A percentile compares a stretch with the other conserved stretches of the same genome.
phyloP scores from a whole-genome alignment of 768 basidiomycete species.

The Nevesoporus exiguus region DNA sequence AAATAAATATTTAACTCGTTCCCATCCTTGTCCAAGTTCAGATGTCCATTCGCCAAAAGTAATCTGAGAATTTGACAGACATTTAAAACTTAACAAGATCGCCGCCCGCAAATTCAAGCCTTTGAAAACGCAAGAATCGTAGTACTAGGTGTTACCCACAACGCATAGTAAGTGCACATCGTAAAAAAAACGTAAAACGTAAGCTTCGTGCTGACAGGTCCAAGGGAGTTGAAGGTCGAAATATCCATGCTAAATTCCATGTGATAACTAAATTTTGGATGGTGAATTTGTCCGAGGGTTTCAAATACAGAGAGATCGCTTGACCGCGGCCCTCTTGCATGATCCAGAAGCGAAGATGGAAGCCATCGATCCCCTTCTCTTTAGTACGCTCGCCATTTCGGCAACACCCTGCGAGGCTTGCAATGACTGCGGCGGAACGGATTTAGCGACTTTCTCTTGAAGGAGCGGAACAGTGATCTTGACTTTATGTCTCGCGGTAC shows the following conservation, averaged over 20 bases:
- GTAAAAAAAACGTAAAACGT: background rate
- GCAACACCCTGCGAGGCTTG: background rate
- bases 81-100: background rate
- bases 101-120: background rate
- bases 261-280: background rate
- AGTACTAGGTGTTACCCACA: background rate
- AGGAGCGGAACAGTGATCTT: slow-evolving; percentile 20
- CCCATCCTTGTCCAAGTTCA: too few species aligned
- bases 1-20: background rate
- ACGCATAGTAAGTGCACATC: background rate
- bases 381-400: background rate
- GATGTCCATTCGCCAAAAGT: background rate
- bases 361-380: slow-evolving; percentile 5
- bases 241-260: background rate
- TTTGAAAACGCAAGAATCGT: background rate
- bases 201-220: background rate
- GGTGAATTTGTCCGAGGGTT: background rate
- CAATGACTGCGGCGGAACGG: background rate
- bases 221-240: background rate
- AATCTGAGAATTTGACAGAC: background rate
- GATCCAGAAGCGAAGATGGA: slow-evolving; percentile 6
- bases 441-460: background rate
- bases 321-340: slow-evolving; percentile 9
- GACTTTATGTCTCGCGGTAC: slow-evolving; percentile 10
- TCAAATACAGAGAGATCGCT: slow-evolving; percentile 20